Base-by-base conservation (phyloP, 2,329 filamentous ascomycete genomes). In the Fusarium torulosum region DNA sequence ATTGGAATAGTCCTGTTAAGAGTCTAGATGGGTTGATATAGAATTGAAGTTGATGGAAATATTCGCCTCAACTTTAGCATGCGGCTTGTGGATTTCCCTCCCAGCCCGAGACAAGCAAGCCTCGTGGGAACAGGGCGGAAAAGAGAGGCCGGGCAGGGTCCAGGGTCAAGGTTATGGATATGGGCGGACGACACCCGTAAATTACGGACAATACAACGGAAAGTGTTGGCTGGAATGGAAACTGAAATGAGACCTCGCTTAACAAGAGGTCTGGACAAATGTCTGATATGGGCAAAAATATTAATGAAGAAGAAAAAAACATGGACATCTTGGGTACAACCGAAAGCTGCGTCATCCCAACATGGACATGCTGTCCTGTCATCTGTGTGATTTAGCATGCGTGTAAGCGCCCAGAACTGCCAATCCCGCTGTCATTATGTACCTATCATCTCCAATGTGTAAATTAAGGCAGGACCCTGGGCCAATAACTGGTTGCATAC, bases 81-180 rank as follows among this genome's bases (percentile, higher is more conserved):
- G 33, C 35, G 9, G 29, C 17, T 37, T 27, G 17, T 29, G 27
- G 31, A 49, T 49, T 20, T n/a, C 17, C 8, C 15, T 17, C 31
- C 14, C 27, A 29, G 27, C 5, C 14, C 7, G 6, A 7, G 29
- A 33, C 29, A 52, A 15, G 31, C 27, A 10, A 25, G 21, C 29
- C 47, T 54, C 56, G 56, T 62, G 49, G 59, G 20, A 57, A 53
- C 38, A 45, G 58, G 59, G 58, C 51, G 59, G 59, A 58, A 63
- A 41, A 63, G 40, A 63, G 27, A 63, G 59, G 50, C 58, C 43
- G 25, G 13, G n/a, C 51, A 47, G 42, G 47, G 42, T 46, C 45
- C 42, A 23, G 58, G 47, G 42, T 25, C 8, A 38, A 20, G 57
- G 44, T 9, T 15, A 17, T 17, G 31, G 25, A 25, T 25, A 25